These are phyloP conservation scores for Pseudocercospora cruenta DNA, from an alignment of 2,329 filamentous ascomycete species.

Conservation along the genomic window DNA sequence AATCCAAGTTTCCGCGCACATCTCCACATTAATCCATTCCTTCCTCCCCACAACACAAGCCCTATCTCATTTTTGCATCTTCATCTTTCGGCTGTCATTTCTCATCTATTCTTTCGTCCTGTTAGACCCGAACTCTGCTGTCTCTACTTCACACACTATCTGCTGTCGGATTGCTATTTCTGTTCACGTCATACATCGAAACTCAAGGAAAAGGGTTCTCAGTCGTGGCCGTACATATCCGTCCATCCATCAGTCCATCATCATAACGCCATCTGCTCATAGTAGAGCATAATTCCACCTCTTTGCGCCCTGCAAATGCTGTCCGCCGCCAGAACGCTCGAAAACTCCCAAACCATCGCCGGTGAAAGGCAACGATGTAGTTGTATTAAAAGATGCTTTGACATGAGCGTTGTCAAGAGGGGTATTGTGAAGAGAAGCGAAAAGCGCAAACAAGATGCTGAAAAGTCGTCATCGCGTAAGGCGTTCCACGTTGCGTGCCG, in stretches of 20 bases:
- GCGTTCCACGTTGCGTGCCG: constrained; percentile 18
- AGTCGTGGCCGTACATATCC: constrained; percentile 11
- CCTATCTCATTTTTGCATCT: constrained; percentile 1
- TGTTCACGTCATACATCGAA: constrained; percentile 17
- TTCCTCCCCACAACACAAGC: background rate
- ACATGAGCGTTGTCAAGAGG: constrained; percentile 16
- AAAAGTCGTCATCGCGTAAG: constrained; percentile 8
- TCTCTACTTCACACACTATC: background rate
- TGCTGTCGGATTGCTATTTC: constrained; percentile 1
- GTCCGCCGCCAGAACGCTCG: constrained; percentile 20
- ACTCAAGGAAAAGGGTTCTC: constrained; percentile 4
- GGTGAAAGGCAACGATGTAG: constrained; percentile 6
- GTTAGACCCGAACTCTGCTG: background rate
- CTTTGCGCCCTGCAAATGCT: constrained; percentile 24
- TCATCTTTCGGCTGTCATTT: background rate
- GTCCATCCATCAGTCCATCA: constrained; percentile 15
- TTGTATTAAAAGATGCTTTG: constrained; percentile 25
- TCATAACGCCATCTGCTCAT: constrained; percentile 7
- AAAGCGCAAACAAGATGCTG: constrained; percentile 4
- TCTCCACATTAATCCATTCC: constrained; percentile 4
- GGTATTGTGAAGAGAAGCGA: constrained; percentile 23
- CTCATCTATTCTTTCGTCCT: constrained; percentile 2
- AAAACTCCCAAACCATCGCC: constrained; percentile 10
- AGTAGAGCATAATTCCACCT: constrained; percentile 1
- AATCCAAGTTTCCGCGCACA: background rate